Conservation (phyloP, 2,329 filamentous ascomycete species). For the Nigrograna mackinnonii region DNA sequence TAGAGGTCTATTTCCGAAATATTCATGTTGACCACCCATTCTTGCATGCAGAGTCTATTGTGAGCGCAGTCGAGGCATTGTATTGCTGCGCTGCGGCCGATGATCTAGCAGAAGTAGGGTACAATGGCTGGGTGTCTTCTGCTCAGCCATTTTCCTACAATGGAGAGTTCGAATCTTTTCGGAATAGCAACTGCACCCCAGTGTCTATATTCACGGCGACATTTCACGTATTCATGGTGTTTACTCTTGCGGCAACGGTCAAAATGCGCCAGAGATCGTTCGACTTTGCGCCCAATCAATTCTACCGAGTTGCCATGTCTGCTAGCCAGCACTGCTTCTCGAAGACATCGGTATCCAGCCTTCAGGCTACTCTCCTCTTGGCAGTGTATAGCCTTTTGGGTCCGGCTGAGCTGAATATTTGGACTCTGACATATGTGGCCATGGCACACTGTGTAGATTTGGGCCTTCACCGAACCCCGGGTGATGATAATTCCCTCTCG, state of each 20-base stretch:
- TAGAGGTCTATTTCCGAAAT: conserved; percentile 27
- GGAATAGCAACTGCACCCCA: conserved; percentile 5
- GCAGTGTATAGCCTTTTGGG: conserved; percentile 37
- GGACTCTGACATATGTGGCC: conserved; percentile 41
- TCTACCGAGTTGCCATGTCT: conserved; percentile 35
- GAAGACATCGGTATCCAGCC: conserved; percentile 33
- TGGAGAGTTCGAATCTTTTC: conserved; percentile 17
- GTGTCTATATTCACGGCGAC: conserved; percentile 23
- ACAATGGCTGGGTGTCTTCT: conserved; percentile 25
- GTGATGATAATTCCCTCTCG: conserved; percentile 5
- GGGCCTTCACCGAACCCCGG: conserved; percentile 41
- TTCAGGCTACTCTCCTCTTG: conserved; percentile 38
- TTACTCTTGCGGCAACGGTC: conserved; percentile 40
- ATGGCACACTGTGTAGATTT: conserved; percentile 44
- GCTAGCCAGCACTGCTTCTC: conserved; percentile 37
- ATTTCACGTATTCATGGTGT: conserved; percentile 41
- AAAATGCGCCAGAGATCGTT: conserved; percentile 38
- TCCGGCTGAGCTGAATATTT: conserved; percentile 40
- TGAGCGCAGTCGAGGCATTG: conserved; percentile 26
- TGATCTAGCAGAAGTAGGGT: conserved; percentile 12
- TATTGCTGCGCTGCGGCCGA: conserved; percentile 20
- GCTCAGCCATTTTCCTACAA: conserved; percentile 27
- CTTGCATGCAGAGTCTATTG: conserved; percentile 27
- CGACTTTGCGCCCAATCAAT: conserved; percentile 37
- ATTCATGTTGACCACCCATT: conserved; percentile 36